Conservation (phyloP, 2,329 filamentous ascomycete species). For the Nakataea oryzae region DNA sequence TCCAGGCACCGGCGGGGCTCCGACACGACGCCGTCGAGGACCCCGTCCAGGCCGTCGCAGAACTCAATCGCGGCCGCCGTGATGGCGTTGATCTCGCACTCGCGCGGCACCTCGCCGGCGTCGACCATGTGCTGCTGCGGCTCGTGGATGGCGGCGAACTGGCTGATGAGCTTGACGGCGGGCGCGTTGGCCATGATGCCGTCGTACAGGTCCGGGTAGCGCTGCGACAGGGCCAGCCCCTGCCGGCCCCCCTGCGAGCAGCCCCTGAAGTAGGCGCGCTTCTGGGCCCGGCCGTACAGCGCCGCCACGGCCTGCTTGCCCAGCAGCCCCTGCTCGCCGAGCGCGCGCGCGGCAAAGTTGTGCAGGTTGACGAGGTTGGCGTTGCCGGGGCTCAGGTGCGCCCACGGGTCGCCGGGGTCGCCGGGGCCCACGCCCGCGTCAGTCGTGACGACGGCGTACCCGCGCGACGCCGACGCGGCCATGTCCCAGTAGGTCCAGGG, state of each 20-base stretch:
- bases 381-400: conserved; percentile 12
- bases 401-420: conserved; percentile 10
- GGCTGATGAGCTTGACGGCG: conserved; percentile 17
- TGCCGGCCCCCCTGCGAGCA: conserved; percentile 44
- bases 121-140: conserved; percentile 19
- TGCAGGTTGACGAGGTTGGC: conserved; percentile 11
- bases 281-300: conserved; percentile 26
- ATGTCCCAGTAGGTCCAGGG: neutral
- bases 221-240: conserved; percentile 35
- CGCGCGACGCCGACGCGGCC: neutral
- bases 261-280: conserved; percentile 36
- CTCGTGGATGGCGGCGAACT: conserved; percentile 9
- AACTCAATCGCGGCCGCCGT: conserved; percentile 22
- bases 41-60: conserved; percentile 32
- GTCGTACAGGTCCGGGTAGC: conserved; percentile 38
- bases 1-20: conserved; percentile 21
- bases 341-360: conserved; percentile 11
- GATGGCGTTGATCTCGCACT: conserved; percentile 25
- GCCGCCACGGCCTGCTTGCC: conserved; percentile 30
- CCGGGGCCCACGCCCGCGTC: conserved; percentile 16
- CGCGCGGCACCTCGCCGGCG: conserved; percentile 8
- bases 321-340: conserved; percentile 21
- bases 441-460: conserved; percentile 15
- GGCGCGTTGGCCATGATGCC: conserved; percentile 30
- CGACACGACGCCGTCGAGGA: conserved; percentile 27